phyloP scores from a whole-genome alignment of 139 green algal species.

The Edaphochlamys debaryana region DNA sequence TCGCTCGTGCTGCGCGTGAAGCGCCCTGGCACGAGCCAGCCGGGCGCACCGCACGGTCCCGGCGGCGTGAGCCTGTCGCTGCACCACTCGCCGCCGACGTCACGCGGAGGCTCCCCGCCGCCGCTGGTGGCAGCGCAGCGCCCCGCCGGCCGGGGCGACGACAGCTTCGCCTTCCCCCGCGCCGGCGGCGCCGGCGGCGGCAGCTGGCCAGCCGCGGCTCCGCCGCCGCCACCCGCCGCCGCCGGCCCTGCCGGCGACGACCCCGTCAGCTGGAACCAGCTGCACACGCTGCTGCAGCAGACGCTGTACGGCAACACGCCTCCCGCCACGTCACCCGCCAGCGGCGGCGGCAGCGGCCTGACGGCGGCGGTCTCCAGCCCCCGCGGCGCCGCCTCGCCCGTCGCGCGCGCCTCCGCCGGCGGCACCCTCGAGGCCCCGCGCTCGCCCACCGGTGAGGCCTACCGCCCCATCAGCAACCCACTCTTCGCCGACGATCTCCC shows the following conservation, averaged over 20 bases:
- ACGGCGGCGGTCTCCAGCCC: background rate
- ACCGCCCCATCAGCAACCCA: constrained; percentile 28
- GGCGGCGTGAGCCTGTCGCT: background rate
- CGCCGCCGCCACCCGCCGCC: background rate
- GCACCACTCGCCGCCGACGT: too few relatives aligned
- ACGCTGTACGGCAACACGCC: background rate
- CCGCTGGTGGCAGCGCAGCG: too few relatives aligned
- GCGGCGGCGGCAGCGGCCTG: background rate
- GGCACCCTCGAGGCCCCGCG: background rate
- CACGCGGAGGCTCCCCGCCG: too few relatives aligned
- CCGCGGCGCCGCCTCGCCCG: background rate
- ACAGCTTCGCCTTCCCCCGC: constrained; percentile 10
- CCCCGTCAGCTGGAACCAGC: background rate
- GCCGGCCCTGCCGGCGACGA: background rate
- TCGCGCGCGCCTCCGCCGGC: background rate
- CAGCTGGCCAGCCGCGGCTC: too few relatives aligned
- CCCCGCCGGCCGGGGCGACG: too few relatives aligned
- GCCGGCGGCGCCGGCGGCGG: too few relatives aligned
- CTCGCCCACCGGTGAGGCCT: background rate
- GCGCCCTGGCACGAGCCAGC: background rate
- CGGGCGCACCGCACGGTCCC: background rate
- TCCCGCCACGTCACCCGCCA: too few relatives aligned
- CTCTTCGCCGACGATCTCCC: constrained; percentile 14
- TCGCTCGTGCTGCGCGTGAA: constrained; percentile 30
- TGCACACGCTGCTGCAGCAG: constrained; percentile 15